Percentiles rank a stretch among this genome's conserved stretches.
phyloP scores from a whole-genome alignment of 345 rosid species.

The Euphorbia lathyris region DNA sequence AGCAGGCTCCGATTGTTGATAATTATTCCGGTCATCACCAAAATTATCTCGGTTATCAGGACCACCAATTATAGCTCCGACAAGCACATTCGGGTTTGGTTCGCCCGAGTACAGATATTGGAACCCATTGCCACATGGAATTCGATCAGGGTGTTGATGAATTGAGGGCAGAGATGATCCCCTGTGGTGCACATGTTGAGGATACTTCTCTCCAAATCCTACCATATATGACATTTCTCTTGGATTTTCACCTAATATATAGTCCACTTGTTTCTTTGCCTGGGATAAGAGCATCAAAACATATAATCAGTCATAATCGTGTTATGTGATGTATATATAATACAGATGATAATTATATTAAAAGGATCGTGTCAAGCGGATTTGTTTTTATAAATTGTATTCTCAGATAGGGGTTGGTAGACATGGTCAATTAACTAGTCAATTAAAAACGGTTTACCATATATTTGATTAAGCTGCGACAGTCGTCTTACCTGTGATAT shows the following conservation, averaged over 20 bases:
- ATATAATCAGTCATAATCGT: too few species aligned
- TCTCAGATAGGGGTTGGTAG: too few species aligned
- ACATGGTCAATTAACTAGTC: too few species aligned
- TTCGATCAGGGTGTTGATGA: constrained; percentile 56
- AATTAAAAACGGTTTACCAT: too few species aligned
- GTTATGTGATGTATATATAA: too few species aligned
- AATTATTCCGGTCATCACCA: constrained; percentile 69
- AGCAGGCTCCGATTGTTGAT: constrained; percentile 90
- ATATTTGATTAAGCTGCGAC: too few species aligned
- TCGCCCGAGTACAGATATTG: constrained; percentile 53
- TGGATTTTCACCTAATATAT: constrained; percentile 82
- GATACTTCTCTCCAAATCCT: constrained; percentile 72
- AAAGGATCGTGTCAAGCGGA: too few species aligned
- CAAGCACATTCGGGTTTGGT: constrained; percentile 82
- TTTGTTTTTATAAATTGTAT: too few species aligned
- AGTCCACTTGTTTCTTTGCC: constrained; percentile 79
- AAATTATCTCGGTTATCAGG: constrained; percentile 74
- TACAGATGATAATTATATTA: too few species aligned
- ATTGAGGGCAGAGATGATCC: constrained; percentile 83
- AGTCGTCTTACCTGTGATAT: constrained; percentile 21
- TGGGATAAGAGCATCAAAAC: constrained; percentile 13
- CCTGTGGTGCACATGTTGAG: constrained; percentile 79
- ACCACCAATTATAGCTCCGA: constrained; percentile 90
- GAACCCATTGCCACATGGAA: constrained; percentile 75
- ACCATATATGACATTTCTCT: constrained; percentile 83